These are phyloP conservation scores for Trichophyton equinum DNA, from an alignment of 2,329 filamentous ascomycete genomes.

Conservation along the genomic window DNA sequence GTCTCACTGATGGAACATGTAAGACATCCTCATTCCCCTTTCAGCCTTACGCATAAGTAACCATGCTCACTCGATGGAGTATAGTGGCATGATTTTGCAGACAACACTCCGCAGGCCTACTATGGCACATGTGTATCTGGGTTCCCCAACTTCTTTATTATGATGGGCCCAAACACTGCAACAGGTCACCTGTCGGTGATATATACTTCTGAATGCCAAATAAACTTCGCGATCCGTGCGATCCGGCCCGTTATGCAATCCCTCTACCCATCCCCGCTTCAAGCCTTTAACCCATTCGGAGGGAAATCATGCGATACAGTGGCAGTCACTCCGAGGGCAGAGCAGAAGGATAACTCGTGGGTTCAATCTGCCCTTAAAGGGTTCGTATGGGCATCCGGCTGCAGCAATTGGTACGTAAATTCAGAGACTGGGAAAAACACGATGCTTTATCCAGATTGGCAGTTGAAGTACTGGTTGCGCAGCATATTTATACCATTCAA, in stretches of 20 bases:
- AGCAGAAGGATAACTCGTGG: constrained; percentile 24
- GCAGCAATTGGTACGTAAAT: constrained; percentile 43
- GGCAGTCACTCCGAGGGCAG: constrained; percentile 27
- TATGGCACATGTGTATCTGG: constrained; percentile 38
- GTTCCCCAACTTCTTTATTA: constrained; percentile 38
- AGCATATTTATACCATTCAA: constrained; percentile 34
- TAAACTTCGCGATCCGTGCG: constrained; percentile 36
- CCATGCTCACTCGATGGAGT: constrained; percentile 14
- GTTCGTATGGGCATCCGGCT: constrained; percentile 40
- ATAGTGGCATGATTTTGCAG: constrained; percentile 29
- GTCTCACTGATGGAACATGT: constrained; percentile 21
- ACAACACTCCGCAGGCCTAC: constrained; percentile 34
- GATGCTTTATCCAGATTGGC: constrained; percentile 43
- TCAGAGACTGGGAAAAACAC: constrained; percentile 36
- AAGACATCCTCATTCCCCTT: constrained; percentile 14
- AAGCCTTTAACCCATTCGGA: constrained; percentile 13
- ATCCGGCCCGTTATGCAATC: constrained; percentile 31
- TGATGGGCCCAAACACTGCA: constrained; percentile 36
- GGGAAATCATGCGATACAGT: constrained; percentile 18
- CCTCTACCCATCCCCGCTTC: constrained; percentile 20
- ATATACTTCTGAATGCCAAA: constrained; percentile 41
- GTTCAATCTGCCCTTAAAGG: constrained; percentile 32
- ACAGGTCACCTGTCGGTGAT: constrained; percentile 41
- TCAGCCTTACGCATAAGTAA: constrained; percentile 20
- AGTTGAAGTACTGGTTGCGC: constrained; percentile 38